phyloP scores from a whole-genome alignment of 306 rosid genomes.

The Castanopsis chinensis region DNA sequence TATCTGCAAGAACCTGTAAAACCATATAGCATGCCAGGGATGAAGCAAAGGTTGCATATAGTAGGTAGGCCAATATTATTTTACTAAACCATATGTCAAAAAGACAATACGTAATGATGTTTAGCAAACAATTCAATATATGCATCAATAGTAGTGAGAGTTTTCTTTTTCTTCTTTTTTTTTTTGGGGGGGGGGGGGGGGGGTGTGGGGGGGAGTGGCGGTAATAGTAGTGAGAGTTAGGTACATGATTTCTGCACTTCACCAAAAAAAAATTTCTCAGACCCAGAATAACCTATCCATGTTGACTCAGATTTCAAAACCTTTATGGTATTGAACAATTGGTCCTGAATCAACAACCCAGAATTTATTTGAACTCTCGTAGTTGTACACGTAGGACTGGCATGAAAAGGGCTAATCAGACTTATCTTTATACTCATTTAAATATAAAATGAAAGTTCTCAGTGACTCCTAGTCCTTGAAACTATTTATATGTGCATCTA shows the following conservation, averaged over 20 bases:
- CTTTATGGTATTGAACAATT: neutral
- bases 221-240: no score
- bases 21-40: constrained; percentile 17
- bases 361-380: neutral
- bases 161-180: no score
- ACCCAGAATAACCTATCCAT: neutral
- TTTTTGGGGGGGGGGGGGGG: no score
- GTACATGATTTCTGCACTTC: neutral
- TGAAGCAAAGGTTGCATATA: constrained; percentile 15
- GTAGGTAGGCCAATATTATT: neutral
- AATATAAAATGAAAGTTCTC: neutral
- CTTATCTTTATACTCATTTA: neutral
- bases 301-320: neutral
- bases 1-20: constrained; percentile 93
- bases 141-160: no score
- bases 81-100: neutral
- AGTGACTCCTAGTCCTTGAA: neutral
- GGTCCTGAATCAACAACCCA: neutral
- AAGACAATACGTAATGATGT: neutral
- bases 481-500: neutral
- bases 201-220: no score
- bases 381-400: neutral
- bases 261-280: neutral
- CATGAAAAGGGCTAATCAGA: neutral
- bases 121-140: no score